Base-by-base conservation (phyloP, 805 yeast genomes). In the Lachancea thermotolerans region DNA sequence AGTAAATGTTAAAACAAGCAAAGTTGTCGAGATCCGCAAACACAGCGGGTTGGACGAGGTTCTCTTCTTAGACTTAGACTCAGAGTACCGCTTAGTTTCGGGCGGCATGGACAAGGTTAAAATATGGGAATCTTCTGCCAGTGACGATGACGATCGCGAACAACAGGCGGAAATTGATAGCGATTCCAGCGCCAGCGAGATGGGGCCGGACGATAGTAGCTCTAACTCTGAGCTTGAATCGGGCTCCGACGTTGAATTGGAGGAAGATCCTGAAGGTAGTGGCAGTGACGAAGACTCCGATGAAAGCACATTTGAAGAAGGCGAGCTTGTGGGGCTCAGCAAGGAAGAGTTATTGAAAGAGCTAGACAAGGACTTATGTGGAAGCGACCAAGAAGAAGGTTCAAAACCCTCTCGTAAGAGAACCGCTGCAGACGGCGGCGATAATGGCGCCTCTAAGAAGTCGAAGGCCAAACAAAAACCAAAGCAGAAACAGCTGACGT, bases 61-160 rank as follows among this genome's bases (percentile, higher is more conserved):
- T 1, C 73, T 77, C 0, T 72, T 75, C 37, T 67, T 91, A 50
- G 97, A 89, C 58, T 69, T 87, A 44, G 99, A 91, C 62, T 78
- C 61, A 52, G 84, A 83, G 45, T 93, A 88, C 58, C 74, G 96
- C 48, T 67, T 89, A 44, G 78, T 85, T 2, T 80, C 85, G 60
- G 88, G 84, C 5, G 93, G 96, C 16, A 83, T 90, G 89, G 91
- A 85, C 39, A 71, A 74, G 25, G 68, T 91, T 46, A 83, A 81
- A 54, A 69, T 91, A 5, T 91, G 98, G 98, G 70, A 75, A 10
- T 67, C 64, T 27, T 54, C 57, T 1, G 64, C 53, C 0, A 68
- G 58, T 2, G 69, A 58, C 1, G 68, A 56, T 7, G 67, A 58
- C 5, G 64, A n/a, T n/a, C n/a, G 53, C 6, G 41, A 39, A 6